A percentile compares a stretch with the other conserved stretches of the same genome.
phyloP scores from a whole-genome alignment of 768 basidiomycete genomes.

The Leccinellum albellum region DNA sequence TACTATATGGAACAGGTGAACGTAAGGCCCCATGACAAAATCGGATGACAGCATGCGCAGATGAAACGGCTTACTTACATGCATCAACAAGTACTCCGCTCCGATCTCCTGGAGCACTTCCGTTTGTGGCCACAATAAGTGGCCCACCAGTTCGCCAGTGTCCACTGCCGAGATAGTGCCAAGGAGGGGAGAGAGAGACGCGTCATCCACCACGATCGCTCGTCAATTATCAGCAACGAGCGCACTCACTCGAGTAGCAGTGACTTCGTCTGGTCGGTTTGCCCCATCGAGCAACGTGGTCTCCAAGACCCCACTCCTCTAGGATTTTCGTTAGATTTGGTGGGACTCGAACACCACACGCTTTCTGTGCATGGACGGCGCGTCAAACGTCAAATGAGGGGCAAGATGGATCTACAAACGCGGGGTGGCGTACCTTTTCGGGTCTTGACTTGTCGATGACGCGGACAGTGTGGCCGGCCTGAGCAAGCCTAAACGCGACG shows the following conservation, averaged over 20 bases:
- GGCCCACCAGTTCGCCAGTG: slow-evolving; percentile 40
- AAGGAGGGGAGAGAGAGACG: no score
- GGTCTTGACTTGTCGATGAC: slow-evolving; percentile 50
- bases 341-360: slow-evolving; percentile 42
- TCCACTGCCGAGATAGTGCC: slow-evolving; percentile 30
- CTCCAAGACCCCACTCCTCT: slow-evolving; percentile 49
- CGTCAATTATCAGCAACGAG: background rate
- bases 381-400: background rate
- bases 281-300: slow-evolving; percentile 36
- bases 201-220: background rate
- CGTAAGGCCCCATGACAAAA: background rate
- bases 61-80: slow-evolving; percentile 37
- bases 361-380: slow-evolving; percentile 20
- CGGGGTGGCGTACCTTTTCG: slow-evolving; percentile 28
- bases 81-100: slow-evolving; percentile 45
- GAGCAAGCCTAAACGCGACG: slow-evolving; percentile 48
- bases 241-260: slow-evolving; percentile 15
- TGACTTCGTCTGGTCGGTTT: slow-evolving; percentile 9
- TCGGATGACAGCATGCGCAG: background rate
- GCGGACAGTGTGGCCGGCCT: slow-evolving; percentile 50
- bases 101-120: slow-evolving; percentile 44
- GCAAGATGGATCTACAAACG: background rate
- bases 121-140: slow-evolving; percentile 40
- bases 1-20: slow-evolving; percentile 36
- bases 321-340: slow-evolving; percentile 56